A percentile compares a stretch with the other conserved stretches of the same genome.
Evolutionary conservation across 2,329 filamentous ascomycete species (phyloP).

Genomic region (Gaeumannomyces tritici): DNA sequence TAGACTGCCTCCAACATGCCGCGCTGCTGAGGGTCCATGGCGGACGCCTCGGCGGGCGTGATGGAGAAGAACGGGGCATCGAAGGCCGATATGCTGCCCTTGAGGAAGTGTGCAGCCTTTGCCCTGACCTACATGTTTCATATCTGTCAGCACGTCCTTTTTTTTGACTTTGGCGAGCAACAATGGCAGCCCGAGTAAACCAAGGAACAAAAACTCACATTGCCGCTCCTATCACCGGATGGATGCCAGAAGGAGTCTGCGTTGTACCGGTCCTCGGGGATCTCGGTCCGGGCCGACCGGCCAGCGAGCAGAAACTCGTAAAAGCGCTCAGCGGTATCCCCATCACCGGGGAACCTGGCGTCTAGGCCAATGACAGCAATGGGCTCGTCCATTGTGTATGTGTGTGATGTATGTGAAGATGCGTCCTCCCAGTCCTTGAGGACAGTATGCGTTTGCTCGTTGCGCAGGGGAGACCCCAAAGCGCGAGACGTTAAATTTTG

Average conservation of each 20-base stretch:
- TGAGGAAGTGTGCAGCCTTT: conserved; percentile 5
- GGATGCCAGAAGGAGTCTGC: conserved; percentile 20
- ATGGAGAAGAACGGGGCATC: conserved; percentile 62
- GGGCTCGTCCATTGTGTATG: conserved; percentile 9
- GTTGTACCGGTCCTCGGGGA: conserved; percentile 19
- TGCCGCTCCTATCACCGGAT: conserved; percentile 15
- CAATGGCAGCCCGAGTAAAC: no score
- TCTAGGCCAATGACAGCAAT: conserved; percentile 17
- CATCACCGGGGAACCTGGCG: conserved; percentile 17
- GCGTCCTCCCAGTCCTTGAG: neutral
- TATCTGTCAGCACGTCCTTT: neutral
- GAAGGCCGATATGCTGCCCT: conserved; percentile 24
- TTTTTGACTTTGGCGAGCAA: no score
- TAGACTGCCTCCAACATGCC: conserved; percentile 53
- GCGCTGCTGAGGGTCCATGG: conserved; percentile 58
- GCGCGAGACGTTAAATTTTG: neutral
- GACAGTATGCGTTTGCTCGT: neutral
- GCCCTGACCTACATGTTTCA: neutral
- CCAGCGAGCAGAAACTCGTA: conserved; percentile 18
- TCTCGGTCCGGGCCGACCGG: conserved; percentile 15
- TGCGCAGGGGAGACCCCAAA: neutral
- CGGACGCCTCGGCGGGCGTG: conserved; percentile 54
- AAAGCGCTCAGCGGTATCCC: conserved; percentile 15
- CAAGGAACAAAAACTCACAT: conserved; percentile 7
- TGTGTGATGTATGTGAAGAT: neutral